Conservation (phyloP, 805 yeast genomes). For the Teunomyces panamensis region DNA sequence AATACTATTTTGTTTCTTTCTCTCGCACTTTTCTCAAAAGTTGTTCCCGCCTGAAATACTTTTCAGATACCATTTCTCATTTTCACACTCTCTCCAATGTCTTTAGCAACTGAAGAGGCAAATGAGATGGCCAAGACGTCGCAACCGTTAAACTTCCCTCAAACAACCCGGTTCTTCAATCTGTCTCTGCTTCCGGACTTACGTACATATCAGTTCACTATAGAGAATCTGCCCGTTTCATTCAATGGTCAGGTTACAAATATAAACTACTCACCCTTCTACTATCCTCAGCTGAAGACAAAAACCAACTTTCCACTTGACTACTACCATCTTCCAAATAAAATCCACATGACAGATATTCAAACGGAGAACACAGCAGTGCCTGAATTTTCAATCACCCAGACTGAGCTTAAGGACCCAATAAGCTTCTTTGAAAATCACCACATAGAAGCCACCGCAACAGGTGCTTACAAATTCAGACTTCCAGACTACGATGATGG, state of each 20-base stretch:
- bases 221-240: slow-evolving; percentile 13
- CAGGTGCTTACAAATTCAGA: slow-evolving; percentile 74
- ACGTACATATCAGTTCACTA: slow-evolving; percentile 14
- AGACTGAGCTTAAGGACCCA: slow-evolving; percentile 51
- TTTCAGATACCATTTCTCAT: neutral
- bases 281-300: slow-evolving; percentile 44
- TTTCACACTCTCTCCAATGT: neutral
- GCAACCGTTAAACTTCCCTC: slow-evolving; percentile 19
- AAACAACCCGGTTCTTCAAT: slow-evolving; percentile 24
- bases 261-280: slow-evolving; percentile 42
- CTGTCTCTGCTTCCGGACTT: slow-evolving; percentile 22
- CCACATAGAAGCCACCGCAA: slow-evolving; percentile 48
- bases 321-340: slow-evolving; percentile 32
- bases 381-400: slow-evolving; percentile 21
- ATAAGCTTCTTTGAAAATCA: slow-evolving; percentile 58
- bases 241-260: slow-evolving; percentile 24
- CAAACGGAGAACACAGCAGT: neutral
- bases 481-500: slow-evolving; percentile 46
- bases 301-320: slow-evolving; percentile 46
- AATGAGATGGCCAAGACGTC: neutral
- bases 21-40: neutral
- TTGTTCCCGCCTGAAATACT: neutral
- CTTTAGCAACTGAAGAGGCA: neutral
- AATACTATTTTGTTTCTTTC: neutral
- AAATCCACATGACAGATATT: slow-evolving; percentile 14